phyloP scores from a whole-genome alignment of 192 early-diverging fungal genomes.

The Kappamyces sp. region DNA sequence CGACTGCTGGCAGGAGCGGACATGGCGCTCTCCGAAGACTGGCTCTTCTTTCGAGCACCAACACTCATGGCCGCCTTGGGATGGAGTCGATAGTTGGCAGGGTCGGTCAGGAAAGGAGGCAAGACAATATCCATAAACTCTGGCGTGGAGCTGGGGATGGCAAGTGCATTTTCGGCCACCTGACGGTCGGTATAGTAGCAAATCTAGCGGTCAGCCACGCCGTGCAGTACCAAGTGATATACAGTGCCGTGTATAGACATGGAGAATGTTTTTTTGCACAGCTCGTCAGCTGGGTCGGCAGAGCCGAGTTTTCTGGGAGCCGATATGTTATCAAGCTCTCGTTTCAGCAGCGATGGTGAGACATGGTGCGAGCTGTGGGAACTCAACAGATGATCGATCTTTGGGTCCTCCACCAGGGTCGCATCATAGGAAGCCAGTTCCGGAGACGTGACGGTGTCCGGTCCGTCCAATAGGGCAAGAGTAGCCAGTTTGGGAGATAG shows the following conservation, averaged over 20 bases:
- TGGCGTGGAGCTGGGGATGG: conserved; percentile 50
- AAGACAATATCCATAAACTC: conserved; percentile 7
- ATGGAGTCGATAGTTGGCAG: conserved; percentile 14
- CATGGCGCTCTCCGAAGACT: background rate
- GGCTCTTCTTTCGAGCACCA: background rate
- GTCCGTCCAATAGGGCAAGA: too few relatives aligned
- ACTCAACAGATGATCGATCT: too few relatives aligned
- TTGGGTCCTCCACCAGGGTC: too few relatives aligned
- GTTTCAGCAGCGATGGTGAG: too few relatives aligned
- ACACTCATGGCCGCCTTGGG: background rate
- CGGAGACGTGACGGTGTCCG: too few relatives aligned
- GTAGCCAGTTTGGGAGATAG: too few relatives aligned
- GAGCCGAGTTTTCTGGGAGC: too few relatives aligned
- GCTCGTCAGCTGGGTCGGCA: conserved; percentile 62
- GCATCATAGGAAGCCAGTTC: too few relatives aligned
- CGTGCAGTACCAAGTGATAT: conserved; percentile 39
- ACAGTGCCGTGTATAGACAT: conserved; percentile 64
- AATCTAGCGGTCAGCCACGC: conserved; percentile 57
- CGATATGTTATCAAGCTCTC: too few relatives aligned
- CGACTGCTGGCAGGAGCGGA: conserved; percentile 4
- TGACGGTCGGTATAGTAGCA: conserved; percentile 84
- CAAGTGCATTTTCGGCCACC: conserved; percentile 57
- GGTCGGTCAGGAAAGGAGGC: conserved; percentile 3
- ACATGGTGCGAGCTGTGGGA: too few relatives aligned
- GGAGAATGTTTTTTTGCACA: conserved; percentile 80